These are phyloP conservation scores for Backusella parvicylindrica DNA, from an alignment of 192 early-diverging fungal species.

Conservation along the genomic window DNA sequence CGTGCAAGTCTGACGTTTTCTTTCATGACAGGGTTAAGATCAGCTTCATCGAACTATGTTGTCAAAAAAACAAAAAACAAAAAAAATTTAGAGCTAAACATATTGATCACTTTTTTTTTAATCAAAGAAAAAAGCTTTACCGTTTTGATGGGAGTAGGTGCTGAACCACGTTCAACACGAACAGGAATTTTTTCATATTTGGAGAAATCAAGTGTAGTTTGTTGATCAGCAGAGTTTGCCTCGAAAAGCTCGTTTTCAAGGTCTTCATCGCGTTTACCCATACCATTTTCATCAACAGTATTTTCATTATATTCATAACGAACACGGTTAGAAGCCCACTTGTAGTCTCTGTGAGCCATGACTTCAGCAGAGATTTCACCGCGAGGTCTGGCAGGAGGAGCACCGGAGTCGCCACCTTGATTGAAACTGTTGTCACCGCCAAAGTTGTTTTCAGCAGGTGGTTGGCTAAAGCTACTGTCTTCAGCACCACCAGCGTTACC, in stretches of 20 bases:
- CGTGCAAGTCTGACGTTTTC: slow-evolving; percentile 62
- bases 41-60: slow-evolving; percentile 58
- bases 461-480: neutral
- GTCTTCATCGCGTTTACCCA: slow-evolving; percentile 53
- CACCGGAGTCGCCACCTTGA: neutral
- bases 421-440: neutral
- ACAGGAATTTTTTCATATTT: slow-evolving; percentile 74
- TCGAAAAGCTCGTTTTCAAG: slow-evolving; percentile 70
- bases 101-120: neutral
- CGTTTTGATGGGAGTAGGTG: slow-evolving; percentile 46
- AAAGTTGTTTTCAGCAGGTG: neutral
- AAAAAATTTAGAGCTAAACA: neutral
- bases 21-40: slow-evolving; percentile 58
- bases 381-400: slow-evolving; percentile 1
- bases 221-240: slow-evolving; percentile 45
- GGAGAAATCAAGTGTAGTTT: slow-evolving; percentile 74
- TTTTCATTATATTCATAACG: slow-evolving; percentile 55
- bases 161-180: slow-evolving; percentile 55
- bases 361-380: neutral
- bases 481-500: neutral
- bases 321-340: slow-evolving; percentile 47
- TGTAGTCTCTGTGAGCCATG: slow-evolving; percentile 13
- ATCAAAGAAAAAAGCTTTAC: slow-evolving; percentile 29
- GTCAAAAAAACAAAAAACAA: neutral
- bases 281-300: slow-evolving; percentile 48